phyloP scores from a whole-genome alignment of 495 filamentous ascomycete species.

The Cercophora newfieldiana region DNA sequence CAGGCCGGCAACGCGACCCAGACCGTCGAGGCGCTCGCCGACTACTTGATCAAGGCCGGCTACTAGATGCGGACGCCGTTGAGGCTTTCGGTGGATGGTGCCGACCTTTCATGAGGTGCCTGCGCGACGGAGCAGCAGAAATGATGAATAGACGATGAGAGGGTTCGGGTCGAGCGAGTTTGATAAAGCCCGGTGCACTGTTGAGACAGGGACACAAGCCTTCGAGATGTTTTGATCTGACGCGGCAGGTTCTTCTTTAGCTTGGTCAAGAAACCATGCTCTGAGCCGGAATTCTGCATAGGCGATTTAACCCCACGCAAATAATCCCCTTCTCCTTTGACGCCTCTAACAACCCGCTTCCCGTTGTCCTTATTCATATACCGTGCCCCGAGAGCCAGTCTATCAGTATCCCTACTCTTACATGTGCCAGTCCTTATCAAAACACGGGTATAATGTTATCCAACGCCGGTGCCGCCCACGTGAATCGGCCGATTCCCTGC shows the following conservation, averaged over 20 bases:
- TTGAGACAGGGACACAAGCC: background rate
- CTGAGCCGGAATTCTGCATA: conserved; percentile 38
- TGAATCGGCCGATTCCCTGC: background rate
- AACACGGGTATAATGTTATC: conserved; percentile 29
- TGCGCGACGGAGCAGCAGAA: conserved; percentile 5
- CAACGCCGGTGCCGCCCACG: conserved; percentile 22
- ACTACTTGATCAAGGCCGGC: conserved; percentile 68
- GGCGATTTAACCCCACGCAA: conserved; percentile 14
- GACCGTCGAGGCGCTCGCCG: conserved; percentile 67
- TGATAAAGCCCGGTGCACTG: conserved; percentile 7
- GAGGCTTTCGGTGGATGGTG: background rate
- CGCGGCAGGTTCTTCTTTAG: conserved; percentile 18
- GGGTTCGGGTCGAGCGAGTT: background rate
- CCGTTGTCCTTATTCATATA: background rate
- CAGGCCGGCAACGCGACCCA: conserved; percentile 65
- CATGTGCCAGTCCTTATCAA: conserved; percentile 18
- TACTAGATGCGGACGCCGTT: conserved; percentile 53
- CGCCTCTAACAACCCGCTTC: background rate
- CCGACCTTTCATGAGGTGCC: background rate
- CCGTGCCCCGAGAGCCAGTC: background rate
- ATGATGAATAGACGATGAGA: background rate
- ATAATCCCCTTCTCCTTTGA: conserved; percentile 16
- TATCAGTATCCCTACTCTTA: conserved; percentile 13
- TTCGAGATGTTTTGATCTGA: conserved; percentile 12
- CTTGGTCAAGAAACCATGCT: conserved; percentile 6